Conservation (phyloP, 176 grass and related monocot species). For the Saccharum spontaneum region DNA sequence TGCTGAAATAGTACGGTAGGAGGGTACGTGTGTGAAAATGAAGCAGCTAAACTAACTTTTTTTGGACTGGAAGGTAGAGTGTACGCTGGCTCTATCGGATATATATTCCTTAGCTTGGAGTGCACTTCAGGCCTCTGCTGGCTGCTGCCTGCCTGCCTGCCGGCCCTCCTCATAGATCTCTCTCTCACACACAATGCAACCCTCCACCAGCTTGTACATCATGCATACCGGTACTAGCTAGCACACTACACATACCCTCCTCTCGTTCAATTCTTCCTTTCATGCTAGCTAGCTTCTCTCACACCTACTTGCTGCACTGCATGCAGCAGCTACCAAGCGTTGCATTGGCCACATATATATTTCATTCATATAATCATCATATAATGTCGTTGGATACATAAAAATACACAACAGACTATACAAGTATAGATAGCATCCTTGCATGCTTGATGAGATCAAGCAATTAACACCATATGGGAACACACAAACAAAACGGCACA, state of each 20-base stretch:
- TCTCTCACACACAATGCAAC: neutral
- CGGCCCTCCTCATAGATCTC: neutral
- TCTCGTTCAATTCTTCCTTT: neutral
- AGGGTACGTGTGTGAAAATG: conserved; percentile 1
- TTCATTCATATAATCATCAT: no score
- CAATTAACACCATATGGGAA: no score
- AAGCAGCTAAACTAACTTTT: neutral
- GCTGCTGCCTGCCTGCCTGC: neutral
- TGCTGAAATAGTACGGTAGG: neutral
- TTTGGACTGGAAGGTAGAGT: conserved; percentile 60
- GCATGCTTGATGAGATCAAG: no score
- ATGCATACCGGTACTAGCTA: conserved; percentile 3
- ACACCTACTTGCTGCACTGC: conserved; percentile 13
- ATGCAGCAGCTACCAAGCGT: neutral
- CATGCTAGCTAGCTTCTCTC: neutral
- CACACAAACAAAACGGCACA: no score
- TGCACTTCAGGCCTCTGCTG: conserved; percentile 73
- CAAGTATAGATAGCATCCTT: no score
- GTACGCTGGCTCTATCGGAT: neutral
- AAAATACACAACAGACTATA: no score
- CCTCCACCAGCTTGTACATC: conserved; percentile 38
- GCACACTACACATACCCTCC: neutral
- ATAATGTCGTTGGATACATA: no score
- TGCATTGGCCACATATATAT: neutral
- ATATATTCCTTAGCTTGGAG: conserved; percentile 59